Evolutionary conservation across 2,329 filamentous ascomycete species (phyloP).

Genomic region (Neurospora sp.): DNA sequence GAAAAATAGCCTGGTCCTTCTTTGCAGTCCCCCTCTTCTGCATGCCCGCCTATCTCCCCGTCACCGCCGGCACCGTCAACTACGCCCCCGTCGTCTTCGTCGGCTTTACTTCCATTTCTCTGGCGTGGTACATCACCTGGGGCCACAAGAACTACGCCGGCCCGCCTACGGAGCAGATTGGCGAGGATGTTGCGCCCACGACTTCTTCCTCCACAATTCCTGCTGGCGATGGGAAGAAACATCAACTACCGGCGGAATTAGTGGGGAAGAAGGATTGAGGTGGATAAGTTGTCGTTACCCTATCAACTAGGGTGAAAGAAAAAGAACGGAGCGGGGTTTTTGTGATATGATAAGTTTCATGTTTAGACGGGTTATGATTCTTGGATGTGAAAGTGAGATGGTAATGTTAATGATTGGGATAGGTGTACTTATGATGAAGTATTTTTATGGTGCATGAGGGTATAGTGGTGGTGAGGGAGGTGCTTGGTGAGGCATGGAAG

Average conservation of each 20-base stretch:
- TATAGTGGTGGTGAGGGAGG: not conserved
- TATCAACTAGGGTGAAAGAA: no score
- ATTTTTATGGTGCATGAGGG: not conserved
- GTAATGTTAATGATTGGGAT: not conserved
- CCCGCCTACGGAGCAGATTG: slow-evolving; percentile 33
- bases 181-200: not conserved
- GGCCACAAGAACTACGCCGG: slow-evolving; percentile 60
- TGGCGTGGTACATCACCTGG: slow-evolving; percentile 59
- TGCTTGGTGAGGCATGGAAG: not conserved
- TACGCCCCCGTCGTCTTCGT: slow-evolving; percentile 69
- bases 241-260: no score
- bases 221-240: not conserved
- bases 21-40: slow-evolving; percentile 66
- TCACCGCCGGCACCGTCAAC: slow-evolving; percentile 52
- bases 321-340: no score
- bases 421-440: not conserved
- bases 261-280: not conserved
- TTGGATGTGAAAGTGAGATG: not conserved
- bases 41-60: slow-evolving; percentile 56
- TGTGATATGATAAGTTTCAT: no score
- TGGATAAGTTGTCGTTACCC: no score
- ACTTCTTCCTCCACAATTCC: not conserved
- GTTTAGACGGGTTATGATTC: not conserved
- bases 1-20: slow-evolving; percentile 46
- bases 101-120: slow-evolving; percentile 50